These are phyloP conservation scores for Jacaranda copaia DNA, from an alignment of 257 asterid genomes.

Conservation along the genomic window DNA sequence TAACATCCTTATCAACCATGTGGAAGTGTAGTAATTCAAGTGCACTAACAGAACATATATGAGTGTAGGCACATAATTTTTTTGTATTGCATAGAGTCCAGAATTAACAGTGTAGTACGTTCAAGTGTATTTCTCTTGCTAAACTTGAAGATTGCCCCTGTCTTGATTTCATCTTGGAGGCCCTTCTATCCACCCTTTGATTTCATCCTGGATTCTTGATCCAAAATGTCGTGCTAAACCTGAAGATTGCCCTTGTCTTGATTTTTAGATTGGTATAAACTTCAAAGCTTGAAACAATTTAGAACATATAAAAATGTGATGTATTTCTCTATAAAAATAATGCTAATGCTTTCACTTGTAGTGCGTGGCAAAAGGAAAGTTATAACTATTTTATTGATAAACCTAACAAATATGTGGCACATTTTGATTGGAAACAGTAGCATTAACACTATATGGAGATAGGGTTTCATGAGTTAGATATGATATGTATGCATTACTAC, in stretches of 20 bases:
- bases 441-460: not conserved
- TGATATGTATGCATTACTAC: slow-evolving; percentile 6
- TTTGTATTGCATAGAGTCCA: not conserved
- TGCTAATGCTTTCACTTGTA: not conserved
- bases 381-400: not conserved
- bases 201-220: too few species aligned
- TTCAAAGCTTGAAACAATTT: not conserved
- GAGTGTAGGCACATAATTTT: not conserved
- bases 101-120: not conserved
- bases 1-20: too few species aligned
- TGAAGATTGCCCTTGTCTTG: not conserved
- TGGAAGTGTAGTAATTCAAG: too few species aligned
- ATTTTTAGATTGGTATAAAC: not conserved
- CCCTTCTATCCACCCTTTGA: too few species aligned
- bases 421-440: not conserved
- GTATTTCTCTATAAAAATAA: not conserved
- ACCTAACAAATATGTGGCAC: not conserved
- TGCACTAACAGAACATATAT: slow-evolving; percentile 1
- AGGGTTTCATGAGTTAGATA: not conserved
- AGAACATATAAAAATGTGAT: not conserved
- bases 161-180: too few species aligned
- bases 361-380: not conserved
- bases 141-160: too few species aligned
- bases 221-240: not conserved
- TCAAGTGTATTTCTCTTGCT: too few species aligned